These are phyloP conservation scores for Fraxinus nigra DNA, from an alignment of 305 asterid species.

Conservation along the genomic window DNA sequence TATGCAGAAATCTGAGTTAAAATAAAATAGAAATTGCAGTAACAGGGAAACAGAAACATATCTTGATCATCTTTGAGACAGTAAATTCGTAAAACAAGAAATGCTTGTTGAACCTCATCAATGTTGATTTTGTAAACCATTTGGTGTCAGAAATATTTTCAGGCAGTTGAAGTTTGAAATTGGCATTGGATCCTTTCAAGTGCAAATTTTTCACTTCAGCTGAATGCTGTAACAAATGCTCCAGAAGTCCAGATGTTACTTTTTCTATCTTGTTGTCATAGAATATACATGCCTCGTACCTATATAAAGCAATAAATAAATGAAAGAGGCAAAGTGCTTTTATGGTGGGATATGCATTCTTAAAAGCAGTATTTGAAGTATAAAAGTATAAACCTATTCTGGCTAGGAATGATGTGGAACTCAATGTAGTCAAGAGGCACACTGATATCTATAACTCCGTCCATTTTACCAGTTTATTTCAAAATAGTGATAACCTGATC, in stretches of 20 bases:
- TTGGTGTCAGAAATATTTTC: constrained; percentile 38
- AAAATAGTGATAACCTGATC: constrained; percentile 24
- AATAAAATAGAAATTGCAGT: constrained; percentile 20
- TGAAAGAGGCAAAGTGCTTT: neutral
- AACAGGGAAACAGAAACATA: constrained; percentile 19
- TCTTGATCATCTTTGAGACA: constrained; percentile 5
- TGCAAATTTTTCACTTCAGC: constrained; percentile 50
- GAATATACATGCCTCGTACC: constrained; percentile 71
- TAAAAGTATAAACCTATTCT: constrained; percentile 50
- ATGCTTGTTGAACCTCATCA: constrained; percentile 54
- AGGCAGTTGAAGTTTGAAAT: constrained; percentile 53
- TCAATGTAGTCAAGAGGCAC: constrained; percentile 62
- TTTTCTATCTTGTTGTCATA: constrained; percentile 46
- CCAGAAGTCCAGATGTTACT: constrained; percentile 67
- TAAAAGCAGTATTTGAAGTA: constrained; percentile 8
- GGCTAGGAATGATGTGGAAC: constrained; percentile 63
- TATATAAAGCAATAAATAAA: constrained; percentile 30
- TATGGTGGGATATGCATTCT: neutral
- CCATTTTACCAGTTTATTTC: constrained; percentile 46
- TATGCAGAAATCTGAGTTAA: constrained; percentile 59
- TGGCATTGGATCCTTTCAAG: constrained; percentile 53
- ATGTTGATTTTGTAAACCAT: constrained; percentile 79
- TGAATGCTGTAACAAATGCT: constrained; percentile 67
- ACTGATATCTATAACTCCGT: constrained; percentile 41
- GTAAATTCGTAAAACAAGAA: constrained; percentile 17